Evolutionary conservation across 2,329 filamentous ascomycete species (phyloP), one percentile per base, ranked within the genome.

Genomic region (Alternaria sp.): DNA sequence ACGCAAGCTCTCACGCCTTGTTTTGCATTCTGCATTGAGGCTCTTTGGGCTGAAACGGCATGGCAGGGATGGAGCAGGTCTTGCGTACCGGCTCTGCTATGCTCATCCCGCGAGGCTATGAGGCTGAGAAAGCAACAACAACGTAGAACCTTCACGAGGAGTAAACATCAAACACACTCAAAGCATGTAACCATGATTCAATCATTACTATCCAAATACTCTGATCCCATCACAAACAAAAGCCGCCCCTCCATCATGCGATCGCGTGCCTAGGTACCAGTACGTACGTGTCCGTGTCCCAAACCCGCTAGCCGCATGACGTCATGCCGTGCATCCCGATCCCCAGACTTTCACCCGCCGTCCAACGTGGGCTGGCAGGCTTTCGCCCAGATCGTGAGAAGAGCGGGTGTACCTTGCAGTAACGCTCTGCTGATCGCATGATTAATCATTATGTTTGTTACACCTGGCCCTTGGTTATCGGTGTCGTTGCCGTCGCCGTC

Each of bases 321-420:
- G 74, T 77, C 73, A 76, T 68, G 23, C 54, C 57, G 43, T 5
- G 23, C 5, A 21, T 49, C 46, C 53, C 46, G 43, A 21, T 51
- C 46, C 18, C 60, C 43, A 55, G 43, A 41, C 37, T 41, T 41
- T 10, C 33, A 30, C 23, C 23, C 23, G 23, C 55, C 60, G 49
- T 49, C 65, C 57, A 70, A 72, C 64, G 65, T 67, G 64, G 70
- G 23, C 23, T 8, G 23, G 23, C 23, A 25, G 23, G 23, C 23
- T 25, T 25, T 25, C 23, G 23, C 33, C 59, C 61, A 46, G 44
- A 46, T 46, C 37, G 37, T 41, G 9, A 25, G 21, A 28, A 37
- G 33, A 37, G 67, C 75, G 75, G 75, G 71, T 77, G 77, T 78
- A 71, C 77, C 77, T 79, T 78, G 76, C 76, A 79, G 73, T 65